Percentiles rank a stretch among this genome's conserved stretches.
phyloP scores from a whole-genome alignment of 129 eudicot species.

The Chrysanthemum seticuspe region DNA sequence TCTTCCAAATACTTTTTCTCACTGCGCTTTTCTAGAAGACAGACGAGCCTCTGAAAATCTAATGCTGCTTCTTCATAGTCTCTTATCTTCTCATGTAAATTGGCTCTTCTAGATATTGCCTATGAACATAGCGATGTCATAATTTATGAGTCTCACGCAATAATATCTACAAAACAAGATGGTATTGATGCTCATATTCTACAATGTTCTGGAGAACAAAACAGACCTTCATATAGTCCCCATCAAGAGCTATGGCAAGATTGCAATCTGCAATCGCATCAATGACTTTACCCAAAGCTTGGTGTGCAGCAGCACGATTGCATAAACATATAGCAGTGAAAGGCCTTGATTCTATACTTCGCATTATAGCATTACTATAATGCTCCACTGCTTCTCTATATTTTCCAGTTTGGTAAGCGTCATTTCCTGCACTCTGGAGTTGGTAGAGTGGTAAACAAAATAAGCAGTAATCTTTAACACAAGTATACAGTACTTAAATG shows the following conservation, averaged over 20 bases:
- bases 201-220: background rate
- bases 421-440: conserved; percentile 75
- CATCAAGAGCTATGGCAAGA: conserved; percentile 87
- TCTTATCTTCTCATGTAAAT: conserved; percentile 84
- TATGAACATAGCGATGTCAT: conserved; percentile 15
- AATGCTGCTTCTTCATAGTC: conserved; percentile 72
- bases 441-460: conserved; percentile 4
- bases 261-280: conserved; percentile 98
- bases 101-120: conserved; percentile 92
- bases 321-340: conserved; percentile 87
- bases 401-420: conserved; percentile 66
- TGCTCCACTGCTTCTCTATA: conserved; percentile 78
- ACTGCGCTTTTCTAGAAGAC: conserved; percentile 56
- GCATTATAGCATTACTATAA: conserved; percentile 65
- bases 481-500: background rate
- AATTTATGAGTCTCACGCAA: background rate
- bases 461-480: background rate
- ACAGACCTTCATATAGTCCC: conserved; percentile 65
- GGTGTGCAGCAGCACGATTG: conserved; percentile 97
- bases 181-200: background rate
- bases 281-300: conserved; percentile 68
- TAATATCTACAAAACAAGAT: background rate
- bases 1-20: conserved; percentile 38
- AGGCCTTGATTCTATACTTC: conserved; percentile 64
- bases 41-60: conserved; percentile 59